phyloP scores from a whole-genome alignment of 208 protist genomes.

The Trypanosoma theileri region DNA sequence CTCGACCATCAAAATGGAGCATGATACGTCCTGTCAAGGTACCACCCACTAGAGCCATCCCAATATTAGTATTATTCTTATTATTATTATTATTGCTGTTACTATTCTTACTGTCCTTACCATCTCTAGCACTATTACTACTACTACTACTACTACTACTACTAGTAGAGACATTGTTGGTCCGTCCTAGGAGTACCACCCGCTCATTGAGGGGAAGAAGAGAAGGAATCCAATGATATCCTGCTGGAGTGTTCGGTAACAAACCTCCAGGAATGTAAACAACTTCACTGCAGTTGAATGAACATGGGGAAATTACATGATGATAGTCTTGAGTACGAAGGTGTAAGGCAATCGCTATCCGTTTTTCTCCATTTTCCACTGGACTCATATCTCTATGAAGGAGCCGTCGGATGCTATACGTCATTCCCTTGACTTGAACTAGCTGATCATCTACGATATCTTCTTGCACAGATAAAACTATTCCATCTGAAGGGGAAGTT shows the following conservation, averaged over 20 bases:
- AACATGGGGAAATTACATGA: slow-evolving; percentile 66
- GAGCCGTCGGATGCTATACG: slow-evolving; percentile 64
- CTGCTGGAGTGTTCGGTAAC: slow-evolving; percentile 64
- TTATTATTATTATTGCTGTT: background rate
- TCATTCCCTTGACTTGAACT: slow-evolving; percentile 82
- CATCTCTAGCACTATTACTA: background rate
- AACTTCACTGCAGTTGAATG: slow-evolving; percentile 50
- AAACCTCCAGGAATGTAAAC: slow-evolving; percentile 81
- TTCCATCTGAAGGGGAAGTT: slow-evolving; percentile 72
- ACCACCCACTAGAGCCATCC: slow-evolving; percentile 74
- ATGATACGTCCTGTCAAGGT: slow-evolving; percentile 72
- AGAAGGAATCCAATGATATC: slow-evolving; percentile 74
- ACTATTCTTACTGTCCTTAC: background rate
- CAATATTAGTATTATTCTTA: slow-evolving; percentile 23
- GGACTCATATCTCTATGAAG: slow-evolving; percentile 37
- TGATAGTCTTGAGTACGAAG: slow-evolving; percentile 80
- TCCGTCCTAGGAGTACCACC: slow-evolving; percentile 57
- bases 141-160: background rate
- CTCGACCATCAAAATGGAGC: slow-evolving; percentile 60
- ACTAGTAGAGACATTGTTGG: slow-evolving; percentile 7
- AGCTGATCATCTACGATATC: slow-evolving; percentile 41
- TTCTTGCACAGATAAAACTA: slow-evolving; percentile 55
- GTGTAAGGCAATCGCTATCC: slow-evolving; percentile 60
- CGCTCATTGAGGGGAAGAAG: slow-evolving; percentile 81
- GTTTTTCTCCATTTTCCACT: slow-evolving; percentile 40